phyloP scores from a whole-genome alignment of 345 rosid genomes.

The Acer negundo region DNA sequence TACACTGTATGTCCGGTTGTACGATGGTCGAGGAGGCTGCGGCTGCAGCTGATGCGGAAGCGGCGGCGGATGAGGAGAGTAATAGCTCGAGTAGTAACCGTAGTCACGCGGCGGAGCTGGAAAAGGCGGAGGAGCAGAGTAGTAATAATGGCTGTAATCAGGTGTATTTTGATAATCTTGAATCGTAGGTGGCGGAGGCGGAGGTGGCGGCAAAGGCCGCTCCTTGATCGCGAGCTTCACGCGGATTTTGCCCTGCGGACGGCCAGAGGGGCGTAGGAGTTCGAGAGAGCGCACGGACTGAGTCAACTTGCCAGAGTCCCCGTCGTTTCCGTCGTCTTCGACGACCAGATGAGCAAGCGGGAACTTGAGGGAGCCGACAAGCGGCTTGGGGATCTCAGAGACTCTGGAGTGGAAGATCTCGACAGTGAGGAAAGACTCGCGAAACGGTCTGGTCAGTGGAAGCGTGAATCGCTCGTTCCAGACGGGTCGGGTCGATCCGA shows the following conservation, averaged over 20 bases:
- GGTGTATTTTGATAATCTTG: slow-evolving; percentile 44
- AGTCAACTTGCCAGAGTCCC: slow-evolving; percentile 32
- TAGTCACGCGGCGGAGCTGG: slow-evolving; percentile 41
- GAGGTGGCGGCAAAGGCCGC: slow-evolving; percentile 32
- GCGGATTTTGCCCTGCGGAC: slow-evolving; percentile 65
- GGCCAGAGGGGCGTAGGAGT: slow-evolving; percentile 65
- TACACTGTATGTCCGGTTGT: slow-evolving; percentile 31
- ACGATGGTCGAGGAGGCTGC: slow-evolving; percentile 46
- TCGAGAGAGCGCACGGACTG: slow-evolving; percentile 33
- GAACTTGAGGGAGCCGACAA: slow-evolving; percentile 60
- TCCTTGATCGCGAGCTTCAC: slow-evolving; percentile 44
- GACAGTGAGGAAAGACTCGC: slow-evolving; percentile 51
- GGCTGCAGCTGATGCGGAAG: slow-evolving; percentile 37
- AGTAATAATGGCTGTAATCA: slow-evolving; percentile 44
- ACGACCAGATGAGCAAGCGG: slow-evolving; percentile 49
- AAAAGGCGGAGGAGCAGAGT: slow-evolving; percentile 42
- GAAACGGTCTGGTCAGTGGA: slow-evolving; percentile 41
- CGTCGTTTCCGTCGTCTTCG: slow-evolving; percentile 12
- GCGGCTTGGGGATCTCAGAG: slow-evolving; percentile 51
- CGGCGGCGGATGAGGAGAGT: slow-evolving; percentile 28
- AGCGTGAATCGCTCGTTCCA: slow-evolving; percentile 63
- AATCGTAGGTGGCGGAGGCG: slow-evolving; percentile 27
- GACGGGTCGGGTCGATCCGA: slow-evolving; percentile 43
- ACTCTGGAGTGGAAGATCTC: slow-evolving; percentile 54
- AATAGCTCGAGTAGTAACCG: slow-evolving; percentile 44